Evolutionary conservation across 2,329 filamentous ascomycete genomes (phyloP), one percentile per base, ranked within the genome.

Genomic region (Penicillium expansum): DNA sequence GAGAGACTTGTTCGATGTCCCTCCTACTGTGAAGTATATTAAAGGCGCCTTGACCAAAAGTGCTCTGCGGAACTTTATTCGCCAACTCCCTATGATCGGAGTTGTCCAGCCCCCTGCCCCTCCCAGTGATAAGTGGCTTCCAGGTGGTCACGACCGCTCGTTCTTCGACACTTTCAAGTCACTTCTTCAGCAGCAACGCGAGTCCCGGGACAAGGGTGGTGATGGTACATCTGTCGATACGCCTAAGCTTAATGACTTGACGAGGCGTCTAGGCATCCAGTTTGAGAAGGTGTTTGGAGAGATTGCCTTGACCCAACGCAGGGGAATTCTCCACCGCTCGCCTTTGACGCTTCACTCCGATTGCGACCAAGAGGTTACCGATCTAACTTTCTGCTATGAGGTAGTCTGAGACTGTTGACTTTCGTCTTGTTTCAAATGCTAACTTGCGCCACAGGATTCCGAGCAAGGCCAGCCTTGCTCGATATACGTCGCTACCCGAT

Each of bases 21-120:
- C 80, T 16, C 86, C 86, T 55, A 85, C 95, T 1, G 74, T 96
- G 9, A 82, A 84, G 0, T 97, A 97, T 69, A 89, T 97, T 37
- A 83, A 88, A 62, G 83, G 83, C 29, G 86, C 87, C 35, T 79
- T 96, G 62, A 82, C 80, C 1, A 79, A 80, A 33, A 92, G 87
- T 64, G 86, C 86, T 5, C 76, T 95, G 4, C 79, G 80, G 22
- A 72, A 82, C 9, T 91, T 85, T 65, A 83, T 79, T 49, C 71
- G 72, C 48, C 71, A 76, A 8, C 62, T 70, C 13, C 68, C 71
- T 30, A 71, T 74, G 68, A 62, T 71, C 52, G 69, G 71, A n/a
- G 56, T 70, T 24, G 59, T 65, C 33, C 60, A 61, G 24, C 62
- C 62, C 13, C 62, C 66, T 24, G 47, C 65, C 2, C 90, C 48